Evolutionary conservation across 805 yeast species (phyloP).

Genomic region (Alloascoidea africana): DNA sequence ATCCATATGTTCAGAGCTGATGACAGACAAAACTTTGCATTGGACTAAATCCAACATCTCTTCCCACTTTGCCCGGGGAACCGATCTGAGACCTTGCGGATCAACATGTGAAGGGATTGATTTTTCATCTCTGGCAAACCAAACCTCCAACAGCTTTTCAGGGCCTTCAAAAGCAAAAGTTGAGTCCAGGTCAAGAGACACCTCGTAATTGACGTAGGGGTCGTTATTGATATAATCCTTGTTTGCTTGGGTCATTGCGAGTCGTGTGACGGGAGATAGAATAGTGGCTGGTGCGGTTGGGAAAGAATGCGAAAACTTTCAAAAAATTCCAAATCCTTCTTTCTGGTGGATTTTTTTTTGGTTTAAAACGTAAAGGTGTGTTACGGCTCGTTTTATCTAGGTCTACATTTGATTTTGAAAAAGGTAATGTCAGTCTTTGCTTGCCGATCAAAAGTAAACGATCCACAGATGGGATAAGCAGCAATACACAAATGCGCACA

Average conservation of each 20-base stretch:
- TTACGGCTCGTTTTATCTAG: neutral
- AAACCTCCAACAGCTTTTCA: constrained; percentile 79
- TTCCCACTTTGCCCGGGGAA: constrained; percentile 58
- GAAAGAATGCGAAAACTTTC: too few relatives aligned
- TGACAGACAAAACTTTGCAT: constrained; percentile 78
- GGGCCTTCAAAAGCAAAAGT: constrained; percentile 95
- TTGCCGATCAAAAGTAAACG: neutral
- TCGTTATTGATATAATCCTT: constrained; percentile 15
- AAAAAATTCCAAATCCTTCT: too few relatives aligned
- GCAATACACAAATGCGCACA: neutral
- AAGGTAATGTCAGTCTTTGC: neutral
- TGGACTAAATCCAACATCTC: constrained; percentile 63
- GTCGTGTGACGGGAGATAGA: too few relatives aligned
- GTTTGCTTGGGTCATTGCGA: neutral
- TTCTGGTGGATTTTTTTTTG: too few relatives aligned
- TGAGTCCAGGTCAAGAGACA: constrained; percentile 70
- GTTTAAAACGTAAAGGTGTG: neutral
- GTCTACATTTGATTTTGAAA: neutral
- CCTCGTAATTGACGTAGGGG: constrained; percentile 59
- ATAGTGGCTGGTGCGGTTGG: too few relatives aligned
- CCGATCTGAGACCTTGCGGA: constrained; percentile 28
- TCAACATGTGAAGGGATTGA: constrained; percentile 22
- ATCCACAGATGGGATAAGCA: neutral
- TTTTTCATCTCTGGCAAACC: constrained; percentile 50
- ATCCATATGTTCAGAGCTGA: constrained; percentile 49